Evolutionary conservation across 2,329 filamentous ascomycete genomes (phyloP).

Genomic region (Amphichorda felina): DNA sequence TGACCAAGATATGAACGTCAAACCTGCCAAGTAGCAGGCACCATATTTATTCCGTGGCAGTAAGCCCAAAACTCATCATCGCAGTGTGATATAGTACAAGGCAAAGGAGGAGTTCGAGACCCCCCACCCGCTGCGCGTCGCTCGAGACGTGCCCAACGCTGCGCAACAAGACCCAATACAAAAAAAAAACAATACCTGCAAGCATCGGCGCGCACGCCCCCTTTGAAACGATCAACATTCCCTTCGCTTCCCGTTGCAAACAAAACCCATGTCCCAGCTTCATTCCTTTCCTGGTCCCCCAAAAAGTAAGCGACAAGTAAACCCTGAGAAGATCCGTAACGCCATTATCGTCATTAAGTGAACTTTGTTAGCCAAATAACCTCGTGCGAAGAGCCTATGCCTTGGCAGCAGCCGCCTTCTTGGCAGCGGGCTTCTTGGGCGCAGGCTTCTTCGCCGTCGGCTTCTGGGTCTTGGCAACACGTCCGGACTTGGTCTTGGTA

Average conservation of each 20-base stretch:
- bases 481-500: conserved; percentile 76
- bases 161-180: not conserved
- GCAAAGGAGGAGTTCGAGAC: not conserved
- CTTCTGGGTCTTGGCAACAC: conserved; percentile 61
- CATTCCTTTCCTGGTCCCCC: not conserved
- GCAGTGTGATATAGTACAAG: conserved; percentile 3
- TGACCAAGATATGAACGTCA: conserved; percentile 1
- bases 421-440: conserved; percentile 34
- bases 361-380: not conserved
- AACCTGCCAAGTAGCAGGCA: not conserved
- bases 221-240: not conserved
- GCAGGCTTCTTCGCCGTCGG: conserved; percentile 31
- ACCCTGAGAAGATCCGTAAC: conserved; percentile 2
- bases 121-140: conserved; percentile 1
- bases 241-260: conserved; percentile 1
- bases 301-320: not conserved
- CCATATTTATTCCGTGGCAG: not conserved
- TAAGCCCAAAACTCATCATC: not conserved
- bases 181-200: not conserved
- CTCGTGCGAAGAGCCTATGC: conserved; percentile 1
- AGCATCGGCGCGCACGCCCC: not conserved
- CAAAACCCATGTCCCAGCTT: not conserved
- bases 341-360: conserved; percentile 6
- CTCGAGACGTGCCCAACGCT: not conserved
- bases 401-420: conserved; percentile 30